phyloP scores from a whole-genome alignment of 805 yeast genomes.

The Suhomyces xylopsoci region DNA sequence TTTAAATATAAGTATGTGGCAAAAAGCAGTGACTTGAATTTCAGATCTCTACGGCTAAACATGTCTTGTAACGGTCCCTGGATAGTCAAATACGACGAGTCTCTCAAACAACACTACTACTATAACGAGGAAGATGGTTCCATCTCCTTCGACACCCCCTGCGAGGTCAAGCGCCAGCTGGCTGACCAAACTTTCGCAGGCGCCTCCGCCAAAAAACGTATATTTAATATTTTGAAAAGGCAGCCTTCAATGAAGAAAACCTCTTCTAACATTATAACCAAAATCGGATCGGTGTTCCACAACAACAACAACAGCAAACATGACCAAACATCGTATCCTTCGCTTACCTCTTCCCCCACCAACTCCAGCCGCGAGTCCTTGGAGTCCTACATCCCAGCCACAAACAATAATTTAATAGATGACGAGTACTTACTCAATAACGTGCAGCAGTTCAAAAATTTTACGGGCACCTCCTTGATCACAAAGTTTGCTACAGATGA shows the following conservation, averaged over 20 bases:
- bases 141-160: constrained; percentile 13
- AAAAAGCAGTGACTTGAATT: not conserved
- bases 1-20: not conserved
- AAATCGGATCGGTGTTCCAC: constrained; percentile 11
- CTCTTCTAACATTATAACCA: constrained; percentile 2
- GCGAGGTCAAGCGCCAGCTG: constrained; percentile 10
- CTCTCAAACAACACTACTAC: constrained; percentile 14
- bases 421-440: constrained; percentile 28
- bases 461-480: constrained; percentile 10
- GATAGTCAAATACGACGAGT: constrained; percentile 11
- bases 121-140: constrained; percentile 9
- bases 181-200: not conserved
- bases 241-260: not conserved
- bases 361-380: not conserved
- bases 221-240: not conserved
- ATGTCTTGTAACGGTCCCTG: not conserved
- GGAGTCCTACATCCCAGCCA: constrained; percentile 1
- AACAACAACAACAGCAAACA: not conserved
- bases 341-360: not conserved
- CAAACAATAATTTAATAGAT: constrained; percentile 11
- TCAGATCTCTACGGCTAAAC: not conserved
- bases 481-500: constrained; percentile 8
- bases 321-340: not conserved
- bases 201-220: not conserved
- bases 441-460: constrained; percentile 11